phyloP scores from a whole-genome alignment of 345 rosid genomes.

The Eucalyptus camaldulensis region DNA sequence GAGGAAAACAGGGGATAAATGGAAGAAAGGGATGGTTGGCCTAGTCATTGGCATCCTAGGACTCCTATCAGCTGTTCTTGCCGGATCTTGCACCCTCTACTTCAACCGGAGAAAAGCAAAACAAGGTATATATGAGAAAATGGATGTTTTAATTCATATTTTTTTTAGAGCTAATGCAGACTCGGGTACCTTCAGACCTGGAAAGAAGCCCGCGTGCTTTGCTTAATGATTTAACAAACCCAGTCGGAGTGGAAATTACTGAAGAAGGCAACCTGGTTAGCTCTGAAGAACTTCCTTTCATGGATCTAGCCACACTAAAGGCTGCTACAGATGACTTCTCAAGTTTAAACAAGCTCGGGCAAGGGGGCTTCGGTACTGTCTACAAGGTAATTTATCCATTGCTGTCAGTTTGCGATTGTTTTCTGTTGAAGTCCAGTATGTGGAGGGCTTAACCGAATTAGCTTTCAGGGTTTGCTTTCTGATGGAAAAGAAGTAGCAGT shows the following conservation, averaged over 20 bases:
- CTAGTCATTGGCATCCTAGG: neutral
- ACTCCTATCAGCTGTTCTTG: neutral
- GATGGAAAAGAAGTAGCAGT: conserved; percentile 16
- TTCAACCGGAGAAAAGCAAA: neutral
- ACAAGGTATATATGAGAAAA: neutral
- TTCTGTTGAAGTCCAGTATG: neutral
- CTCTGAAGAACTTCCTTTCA: conserved; percentile 19
- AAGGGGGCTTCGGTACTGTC: conserved; percentile 31
- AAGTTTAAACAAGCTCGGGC: conserved; percentile 14
- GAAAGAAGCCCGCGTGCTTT: conserved; percentile 1
- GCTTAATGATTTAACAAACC: conserved; percentile 2
- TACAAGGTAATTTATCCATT: conserved; percentile 9
- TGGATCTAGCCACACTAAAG: neutral
- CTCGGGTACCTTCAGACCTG: neutral
- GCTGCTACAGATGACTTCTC: conserved; percentile 22
- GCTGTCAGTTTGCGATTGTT: neutral
- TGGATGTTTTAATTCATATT: neutral
- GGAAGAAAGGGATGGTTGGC: conserved; percentile 3
- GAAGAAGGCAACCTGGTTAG: conserved; percentile 2
- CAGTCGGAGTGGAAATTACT: conserved; percentile 1
- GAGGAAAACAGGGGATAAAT: conserved; percentile 4
- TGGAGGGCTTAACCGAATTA: neutral
- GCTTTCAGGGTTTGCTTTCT: conserved; percentile 8
- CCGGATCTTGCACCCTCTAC: neutral
- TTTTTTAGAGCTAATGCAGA: neutral